Percentiles rank a stretch among this genome's conserved stretches.
These are phyloP conservation scores for Alnus glutinosa DNA, from an alignment of 306 rosid genomes.

Conservation along the genomic window DNA sequence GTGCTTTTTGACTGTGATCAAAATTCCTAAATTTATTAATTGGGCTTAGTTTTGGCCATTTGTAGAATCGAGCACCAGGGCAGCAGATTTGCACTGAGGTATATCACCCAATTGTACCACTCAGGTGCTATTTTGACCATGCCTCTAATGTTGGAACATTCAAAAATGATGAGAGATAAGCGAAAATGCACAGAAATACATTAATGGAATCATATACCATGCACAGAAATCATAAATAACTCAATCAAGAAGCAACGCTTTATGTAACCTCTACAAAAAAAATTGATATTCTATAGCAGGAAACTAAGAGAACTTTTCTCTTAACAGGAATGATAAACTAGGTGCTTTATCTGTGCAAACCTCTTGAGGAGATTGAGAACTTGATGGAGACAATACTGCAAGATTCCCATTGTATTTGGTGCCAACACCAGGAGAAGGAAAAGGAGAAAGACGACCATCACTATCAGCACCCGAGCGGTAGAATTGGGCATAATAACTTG, in stretches of 20 bases:
- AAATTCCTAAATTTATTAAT: background rate
- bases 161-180: background rate
- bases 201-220: background rate
- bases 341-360: conserved; percentile 38
- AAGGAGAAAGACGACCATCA: conserved; percentile 88
- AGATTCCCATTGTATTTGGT: conserved; percentile 77
- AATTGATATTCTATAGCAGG: conserved; percentile 1
- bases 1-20: background rate
- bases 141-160: background rate
- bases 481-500: conserved; percentile 83
- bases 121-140: background rate
- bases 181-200: background rate
- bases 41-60: background rate
- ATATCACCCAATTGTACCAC: background rate
- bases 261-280: background rate
- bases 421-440: conserved; percentile 67
- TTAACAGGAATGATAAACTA: background rate
- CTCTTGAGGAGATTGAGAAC: conserved; percentile 87
- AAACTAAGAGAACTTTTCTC: background rate
- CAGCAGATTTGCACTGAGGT: background rate
- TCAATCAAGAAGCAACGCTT: background rate
- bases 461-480: conserved; percentile 77
- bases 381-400: conserved; percentile 62
- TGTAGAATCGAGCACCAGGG: background rate
- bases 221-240: background rate